Evolutionary conservation across 2,329 filamentous ascomycete species (phyloP).

Genomic region (Aspergillus sp.): DNA sequence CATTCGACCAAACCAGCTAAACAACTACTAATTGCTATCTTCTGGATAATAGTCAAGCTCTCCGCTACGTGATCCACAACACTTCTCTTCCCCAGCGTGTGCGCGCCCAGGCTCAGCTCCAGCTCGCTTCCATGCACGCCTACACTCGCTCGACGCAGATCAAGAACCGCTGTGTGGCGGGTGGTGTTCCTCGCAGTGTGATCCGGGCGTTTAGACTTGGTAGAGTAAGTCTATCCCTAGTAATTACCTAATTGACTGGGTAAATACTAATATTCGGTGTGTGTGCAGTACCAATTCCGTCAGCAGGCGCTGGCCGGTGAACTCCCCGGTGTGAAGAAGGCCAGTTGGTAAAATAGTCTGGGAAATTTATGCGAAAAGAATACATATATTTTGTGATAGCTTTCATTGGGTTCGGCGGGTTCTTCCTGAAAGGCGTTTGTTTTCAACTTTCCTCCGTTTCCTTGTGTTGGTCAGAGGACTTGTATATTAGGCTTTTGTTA

Average conservation of each 20-base stretch:
- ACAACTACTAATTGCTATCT: not conserved
- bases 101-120: conserved; percentile 87
- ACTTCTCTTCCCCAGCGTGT: conserved; percentile 78
- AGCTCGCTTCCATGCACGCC: conserved; percentile 91
- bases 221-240: conserved; percentile 64
- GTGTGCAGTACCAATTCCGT: conserved; percentile 81
- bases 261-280: conserved; percentile 12
- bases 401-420: conserved; percentile 19
- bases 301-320: conserved; percentile 82
- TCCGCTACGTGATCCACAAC: conserved; percentile 92
- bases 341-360: conserved; percentile 73
- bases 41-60: conserved; percentile 70
- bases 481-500: conserved; percentile 18
- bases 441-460: conserved; percentile 1
- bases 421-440: conserved; percentile 32
- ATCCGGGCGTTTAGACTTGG: conserved; percentile 89
- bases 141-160: conserved; percentile 95
- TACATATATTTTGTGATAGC: conserved; percentile 20
- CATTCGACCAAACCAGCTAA: not conserved
- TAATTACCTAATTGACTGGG: not conserved
- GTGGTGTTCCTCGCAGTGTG: conserved; percentile 88
- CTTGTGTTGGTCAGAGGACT: conserved; percentile 5
- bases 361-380: conserved; percentile 11
- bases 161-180: conserved; percentile 87
- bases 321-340: conserved; percentile 90